Evolutionary conservation across 1,284 basidiomycete species (phyloP).

Genomic region (Cryptococcus sp.): DNA sequence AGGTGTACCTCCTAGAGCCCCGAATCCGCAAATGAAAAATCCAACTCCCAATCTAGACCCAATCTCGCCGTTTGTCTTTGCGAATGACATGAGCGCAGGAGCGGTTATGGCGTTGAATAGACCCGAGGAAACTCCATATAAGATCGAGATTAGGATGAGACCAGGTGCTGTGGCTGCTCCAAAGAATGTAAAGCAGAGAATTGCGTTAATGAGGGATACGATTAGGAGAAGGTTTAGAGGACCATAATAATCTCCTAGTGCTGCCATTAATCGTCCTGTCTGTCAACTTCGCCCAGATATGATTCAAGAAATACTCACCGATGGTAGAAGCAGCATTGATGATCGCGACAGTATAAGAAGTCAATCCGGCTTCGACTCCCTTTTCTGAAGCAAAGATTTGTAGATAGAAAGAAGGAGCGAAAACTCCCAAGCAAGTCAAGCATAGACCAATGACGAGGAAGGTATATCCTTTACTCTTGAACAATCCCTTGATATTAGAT

Average conservation of each 20-base stretch:
- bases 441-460: constrained; percentile 14
- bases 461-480: constrained; percentile 18
- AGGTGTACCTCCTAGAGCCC: constrained; percentile 29
- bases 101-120: constrained; percentile 11
- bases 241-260: constrained; percentile 60
- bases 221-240: constrained; percentile 31
- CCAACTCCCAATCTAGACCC: constrained; percentile 18
- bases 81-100: constrained; percentile 13
- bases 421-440: constrained; percentile 23
- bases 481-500: constrained; percentile 4
- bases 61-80: constrained; percentile 14
- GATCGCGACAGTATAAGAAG: constrained; percentile 17
- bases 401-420: constrained; percentile 22
- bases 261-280: background rate
- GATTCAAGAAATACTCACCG: constrained; percentile 85
- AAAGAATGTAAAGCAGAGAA: constrained; percentile 17
- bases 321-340: constrained; percentile 21
- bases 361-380: constrained; percentile 19
- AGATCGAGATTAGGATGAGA: constrained; percentile 64
- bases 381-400: constrained; percentile 19
- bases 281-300: too few relatives aligned
- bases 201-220: constrained; percentile 1
- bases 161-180: constrained; percentile 78
- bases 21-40: constrained; percentile 14
- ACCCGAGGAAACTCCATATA: constrained; percentile 6